phyloP scores from a whole-genome alignment of 108 stramenopile genomes.

The Parietichytrium sp. region DNA sequence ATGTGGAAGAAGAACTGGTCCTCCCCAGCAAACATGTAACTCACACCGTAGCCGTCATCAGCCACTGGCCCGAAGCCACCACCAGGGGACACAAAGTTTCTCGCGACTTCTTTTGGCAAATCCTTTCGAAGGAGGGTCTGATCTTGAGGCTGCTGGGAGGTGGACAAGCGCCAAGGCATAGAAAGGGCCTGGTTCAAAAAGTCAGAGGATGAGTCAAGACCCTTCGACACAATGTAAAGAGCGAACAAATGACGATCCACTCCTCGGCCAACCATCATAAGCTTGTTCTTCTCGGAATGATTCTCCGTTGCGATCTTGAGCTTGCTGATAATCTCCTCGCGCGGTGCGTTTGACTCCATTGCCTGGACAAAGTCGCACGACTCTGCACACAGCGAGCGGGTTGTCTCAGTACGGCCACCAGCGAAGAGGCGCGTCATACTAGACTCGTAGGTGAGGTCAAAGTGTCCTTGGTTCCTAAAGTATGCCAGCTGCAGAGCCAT shows the following conservation, averaged over 20 bases:
- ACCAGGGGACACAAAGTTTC: slow-evolving; percentile 16
- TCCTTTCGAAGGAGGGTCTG: slow-evolving; percentile 37
- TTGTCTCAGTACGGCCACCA: slow-evolving; percentile 41
- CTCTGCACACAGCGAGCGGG: neutral
- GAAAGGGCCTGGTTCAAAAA: slow-evolving; percentile 38
- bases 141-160: slow-evolving; percentile 45
- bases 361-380: slow-evolving; percentile 35
- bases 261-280: slow-evolving; percentile 35
- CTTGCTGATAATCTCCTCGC: neutral
- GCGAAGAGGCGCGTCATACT: slow-evolving; percentile 45
- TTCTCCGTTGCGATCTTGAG: slow-evolving; percentile 15
- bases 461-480: slow-evolving; percentile 1
- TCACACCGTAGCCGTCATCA: slow-evolving; percentile 42
- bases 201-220: slow-evolving; percentile 25
- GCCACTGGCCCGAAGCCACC: slow-evolving; percentile 47
- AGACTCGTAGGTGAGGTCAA: slow-evolving; percentile 41
- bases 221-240: slow-evolving; percentile 42
- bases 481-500: slow-evolving; percentile 43
- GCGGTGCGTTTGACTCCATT: neutral
- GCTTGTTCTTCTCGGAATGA: neutral
- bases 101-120: neutral
- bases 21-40: slow-evolving; percentile 42
- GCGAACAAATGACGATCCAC: slow-evolving; percentile 44
- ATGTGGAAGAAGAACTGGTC: slow-evolving; percentile 46
- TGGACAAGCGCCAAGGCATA: slow-evolving; percentile 29